phyloP scores from a whole-genome alignment of 1,284 basidiomycete genomes.

The Cystobasidium pallidum region DNA sequence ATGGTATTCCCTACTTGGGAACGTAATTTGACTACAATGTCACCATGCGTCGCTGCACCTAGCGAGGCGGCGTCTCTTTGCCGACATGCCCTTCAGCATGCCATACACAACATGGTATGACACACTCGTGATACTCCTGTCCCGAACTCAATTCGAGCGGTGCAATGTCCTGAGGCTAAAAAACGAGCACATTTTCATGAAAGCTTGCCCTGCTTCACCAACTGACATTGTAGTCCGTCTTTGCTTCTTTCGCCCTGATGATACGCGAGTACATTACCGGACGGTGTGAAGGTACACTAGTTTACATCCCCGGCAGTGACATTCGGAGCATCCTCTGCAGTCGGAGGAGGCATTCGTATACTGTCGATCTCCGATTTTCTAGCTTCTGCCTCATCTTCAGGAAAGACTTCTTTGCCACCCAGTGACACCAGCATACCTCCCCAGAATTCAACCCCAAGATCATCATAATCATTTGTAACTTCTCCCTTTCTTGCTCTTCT shows the following conservation, averaged over 20 bases:
- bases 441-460: conserved; percentile 41
- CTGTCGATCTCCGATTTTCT: conserved; percentile 23
- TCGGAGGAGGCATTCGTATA: conserved; percentile 8
- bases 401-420: conserved; percentile 30
- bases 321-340: neutral
- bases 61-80: too few relatives aligned
- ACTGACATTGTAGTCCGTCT: too few relatives aligned
- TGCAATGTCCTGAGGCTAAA: neutral
- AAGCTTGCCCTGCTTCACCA: neutral
- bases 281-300: too few relatives aligned
- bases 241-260: neutral
- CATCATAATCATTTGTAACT: conserved; percentile 37
- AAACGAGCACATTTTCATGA: neutral
- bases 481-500: conserved; percentile 42
- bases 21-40: too few relatives aligned
- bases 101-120: neutral
- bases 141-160: neutral
- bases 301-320: too few relatives aligned
- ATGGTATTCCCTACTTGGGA: too few relatives aligned
- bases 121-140: neutral
- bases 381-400: conserved; percentile 31
- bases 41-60: too few relatives aligned
- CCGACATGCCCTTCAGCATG: neutral
- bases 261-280: neutral
- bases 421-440: conserved; percentile 24